Base-by-base conservation (phyloP, 441 rosid genomes). In the Euphorbia celastroides region DNA sequence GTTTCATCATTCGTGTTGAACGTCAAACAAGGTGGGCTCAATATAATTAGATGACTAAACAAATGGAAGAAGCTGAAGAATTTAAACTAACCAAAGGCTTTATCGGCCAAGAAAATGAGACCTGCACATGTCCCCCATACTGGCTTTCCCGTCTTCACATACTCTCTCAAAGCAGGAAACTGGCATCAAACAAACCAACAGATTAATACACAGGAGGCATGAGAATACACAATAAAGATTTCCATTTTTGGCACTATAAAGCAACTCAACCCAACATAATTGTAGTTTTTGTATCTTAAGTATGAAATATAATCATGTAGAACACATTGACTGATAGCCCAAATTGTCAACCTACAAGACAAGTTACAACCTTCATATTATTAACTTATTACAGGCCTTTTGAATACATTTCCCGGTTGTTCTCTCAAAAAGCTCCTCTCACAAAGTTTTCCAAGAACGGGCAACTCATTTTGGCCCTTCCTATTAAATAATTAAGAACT, bases 81-180 rank as follows among this genome's bases (percentile, higher is more conserved):
- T 36, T 48, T 73, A 75, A 72, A 77, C 86, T 71, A 64, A 93
- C 99, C 96, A 73, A 75, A 73, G 0, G 93, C 96, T 71, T 86
- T 86, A 77, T 91, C 75, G 27, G 96, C 95, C 84, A 93, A 78
- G 83, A 93, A 93, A 70, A 91, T 93, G 58, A 91, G 95, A 72
- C 96, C 97, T 0, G 99, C 97, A 38, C 97, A 93, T 51, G 97
- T 91, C 34, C 99, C 97, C 99, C 97, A 93, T 60, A 93, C 97
- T 52, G 96, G 99, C 74, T 86, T 93, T 36, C 97, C 97, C 72
- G 69, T 78, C 80, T 82, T 78, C 54, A 91, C 96, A 80, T 87
- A 89, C 67, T 84, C 92, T 2, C 92, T 90, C 79, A 93, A 67
- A 57, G 90, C 95, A 26, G 96, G 98, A 46, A 93, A 93, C 98